Evolutionary conservation across 176 grass and related monocot genomes (phyloP).

Genomic region (Puccinellia tenuiflora): DNA sequence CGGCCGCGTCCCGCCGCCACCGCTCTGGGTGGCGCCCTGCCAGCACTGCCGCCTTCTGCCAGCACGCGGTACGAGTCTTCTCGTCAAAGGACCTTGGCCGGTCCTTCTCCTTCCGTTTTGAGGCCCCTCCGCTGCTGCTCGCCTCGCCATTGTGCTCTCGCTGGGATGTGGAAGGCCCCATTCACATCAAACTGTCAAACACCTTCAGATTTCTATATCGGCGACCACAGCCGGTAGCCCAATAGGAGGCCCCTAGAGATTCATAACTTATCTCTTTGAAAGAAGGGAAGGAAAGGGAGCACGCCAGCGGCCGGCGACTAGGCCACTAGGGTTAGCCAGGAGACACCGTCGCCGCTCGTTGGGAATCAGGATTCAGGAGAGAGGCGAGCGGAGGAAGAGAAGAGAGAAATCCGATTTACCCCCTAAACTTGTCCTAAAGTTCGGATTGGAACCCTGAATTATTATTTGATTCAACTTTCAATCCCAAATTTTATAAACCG

Average conservation of each 20-base stretch:
- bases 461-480: too few relatives aligned
- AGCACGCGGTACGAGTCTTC: constrained; percentile 66
- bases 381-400: too few relatives aligned
- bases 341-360: not conserved
- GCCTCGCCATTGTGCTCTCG: constrained; percentile 20
- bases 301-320: not conserved
- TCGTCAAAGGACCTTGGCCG: constrained; percentile 68
- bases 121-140: not conserved
- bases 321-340: not conserved
- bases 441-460: too few relatives aligned
- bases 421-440: too few relatives aligned
- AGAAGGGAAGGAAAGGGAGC: not conserved
- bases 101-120: constrained; percentile 18
- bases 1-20: constrained; percentile 64
- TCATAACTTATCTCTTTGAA: not conserved
- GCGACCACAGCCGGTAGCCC: not conserved
- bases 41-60: constrained; percentile 64
- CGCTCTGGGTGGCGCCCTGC: constrained; percentile 68
- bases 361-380: not conserved
- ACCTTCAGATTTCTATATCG: not conserved
- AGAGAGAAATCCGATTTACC: too few relatives aligned
- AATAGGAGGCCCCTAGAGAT: not conserved
- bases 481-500: too few relatives aligned
- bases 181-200: not conserved
- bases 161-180: constrained; percentile 39